phyloP scores from a whole-genome alignment of 768 basidiomycete genomes.

The Suillus decipiens region DNA sequence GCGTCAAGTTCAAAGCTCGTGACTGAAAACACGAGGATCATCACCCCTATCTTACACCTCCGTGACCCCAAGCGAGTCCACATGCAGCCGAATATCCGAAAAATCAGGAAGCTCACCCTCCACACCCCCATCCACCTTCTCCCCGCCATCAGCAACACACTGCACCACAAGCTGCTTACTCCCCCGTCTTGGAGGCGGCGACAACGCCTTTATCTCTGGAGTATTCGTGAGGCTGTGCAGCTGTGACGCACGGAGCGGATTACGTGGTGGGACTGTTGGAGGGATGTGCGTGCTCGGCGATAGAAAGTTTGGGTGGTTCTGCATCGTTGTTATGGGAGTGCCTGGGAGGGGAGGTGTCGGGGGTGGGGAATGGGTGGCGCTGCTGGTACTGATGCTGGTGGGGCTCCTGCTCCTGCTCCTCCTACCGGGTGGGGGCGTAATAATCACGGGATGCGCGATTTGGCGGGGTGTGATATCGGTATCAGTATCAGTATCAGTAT shows the following conservation, averaged over 20 bases:
- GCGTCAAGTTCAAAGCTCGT: background rate
- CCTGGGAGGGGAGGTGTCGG: conserved; percentile 17
- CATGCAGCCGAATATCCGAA: conserved; percentile 21
- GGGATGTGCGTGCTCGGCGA: conserved; percentile 51
- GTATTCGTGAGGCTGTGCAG: conserved; percentile 29
- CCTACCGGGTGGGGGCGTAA: background rate
- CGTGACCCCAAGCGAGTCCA: conserved; percentile 47
- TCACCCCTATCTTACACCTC: background rate
- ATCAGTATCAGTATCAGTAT: background rate
- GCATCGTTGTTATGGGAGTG: conserved; percentile 50
- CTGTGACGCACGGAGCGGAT: conserved; percentile 29
- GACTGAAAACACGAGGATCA: background rate
- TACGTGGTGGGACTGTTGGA: conserved; percentile 22
- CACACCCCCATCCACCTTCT: conserved; percentile 8
- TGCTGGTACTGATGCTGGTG: conserved; percentile 1
- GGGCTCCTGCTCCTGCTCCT: background rate
- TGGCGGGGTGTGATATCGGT: conserved; percentile 17
- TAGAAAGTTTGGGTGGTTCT: conserved; percentile 63
- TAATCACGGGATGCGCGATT: background rate
- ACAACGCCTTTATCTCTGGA: conserved; percentile 50
- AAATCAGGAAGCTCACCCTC: conserved; percentile 16
- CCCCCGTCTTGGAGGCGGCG: conserved; percentile 66
- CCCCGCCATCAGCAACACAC: background rate
- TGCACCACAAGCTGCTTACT: conserved; percentile 46
- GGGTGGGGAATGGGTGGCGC: conserved; percentile 33